Evolutionary conservation across 305 asterid genomes (phyloP).

Genomic region (Withania somnifera): DNA sequence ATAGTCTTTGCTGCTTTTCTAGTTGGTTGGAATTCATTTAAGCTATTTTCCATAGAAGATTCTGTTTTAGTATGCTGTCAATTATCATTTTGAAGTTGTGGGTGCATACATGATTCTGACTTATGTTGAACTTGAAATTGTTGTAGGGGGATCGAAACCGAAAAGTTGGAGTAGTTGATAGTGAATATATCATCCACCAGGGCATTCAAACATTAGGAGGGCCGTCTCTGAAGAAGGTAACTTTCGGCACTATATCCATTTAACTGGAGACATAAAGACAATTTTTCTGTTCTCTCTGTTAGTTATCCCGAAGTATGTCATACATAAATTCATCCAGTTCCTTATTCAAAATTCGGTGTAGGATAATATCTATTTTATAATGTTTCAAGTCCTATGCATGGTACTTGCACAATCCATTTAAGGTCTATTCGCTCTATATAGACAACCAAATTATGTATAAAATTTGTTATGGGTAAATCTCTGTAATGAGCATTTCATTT

Average conservation of each 20-base stretch:
- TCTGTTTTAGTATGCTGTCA: background rate
- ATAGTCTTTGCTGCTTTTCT: background rate
- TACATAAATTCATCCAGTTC: background rate
- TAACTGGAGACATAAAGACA: background rate
- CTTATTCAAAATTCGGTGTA: background rate
- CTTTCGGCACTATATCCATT: background rate
- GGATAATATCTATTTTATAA: background rate
- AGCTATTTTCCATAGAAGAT: background rate
- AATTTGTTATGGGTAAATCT: background rate
- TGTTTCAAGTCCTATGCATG: background rate
- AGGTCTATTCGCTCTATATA: background rate
- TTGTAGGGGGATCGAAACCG: slow-evolving; percentile 71
- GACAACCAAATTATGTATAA: background rate
- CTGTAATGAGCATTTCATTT: background rate
- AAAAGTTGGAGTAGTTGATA: slow-evolving; percentile 93
- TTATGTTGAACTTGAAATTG: background rate
- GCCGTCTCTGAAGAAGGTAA: slow-evolving; percentile 55
- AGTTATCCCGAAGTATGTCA: background rate
- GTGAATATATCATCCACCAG: slow-evolving; percentile 85
- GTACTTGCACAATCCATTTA: background rate
- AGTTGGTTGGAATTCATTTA: background rate
- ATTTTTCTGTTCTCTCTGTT: background rate
- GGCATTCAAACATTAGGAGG: slow-evolving; percentile 94
- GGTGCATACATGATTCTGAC: background rate
- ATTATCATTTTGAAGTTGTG: background rate